Conservation (phyloP, 2,329 filamentous ascomycete genomes). For the Colletotrichum lindemuthianum region DNA sequence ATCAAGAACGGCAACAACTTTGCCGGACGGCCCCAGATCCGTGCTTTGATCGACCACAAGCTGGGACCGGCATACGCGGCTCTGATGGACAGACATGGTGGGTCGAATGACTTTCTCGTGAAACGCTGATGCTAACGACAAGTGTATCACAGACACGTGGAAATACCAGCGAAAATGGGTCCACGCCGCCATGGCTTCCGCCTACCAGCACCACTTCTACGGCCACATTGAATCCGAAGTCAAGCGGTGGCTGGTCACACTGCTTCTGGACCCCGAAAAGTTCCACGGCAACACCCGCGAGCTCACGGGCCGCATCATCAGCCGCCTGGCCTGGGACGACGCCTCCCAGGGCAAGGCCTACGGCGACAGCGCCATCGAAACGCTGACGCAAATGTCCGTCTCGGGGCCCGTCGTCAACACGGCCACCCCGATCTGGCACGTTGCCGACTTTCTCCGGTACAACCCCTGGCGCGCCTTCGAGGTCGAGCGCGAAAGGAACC, state of each 20-base stretch:
- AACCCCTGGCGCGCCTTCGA: slow-evolving; percentile 62
- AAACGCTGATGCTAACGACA: background rate
- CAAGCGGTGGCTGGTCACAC: slow-evolving; percentile 55
- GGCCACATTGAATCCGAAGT: slow-evolving; percentile 60
- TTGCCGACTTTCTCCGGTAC: slow-evolving; percentile 49
- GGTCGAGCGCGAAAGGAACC: slow-evolving; percentile 52
- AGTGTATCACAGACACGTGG: slow-evolving; percentile 52
- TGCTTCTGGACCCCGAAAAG: slow-evolving; percentile 56
- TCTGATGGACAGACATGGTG: slow-evolving; percentile 61
- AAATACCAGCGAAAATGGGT: slow-evolving; percentile 61
- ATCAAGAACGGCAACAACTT: slow-evolving; percentile 61
- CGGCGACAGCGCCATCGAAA: slow-evolving; percentile 57
- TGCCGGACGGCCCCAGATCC: slow-evolving; percentile 60
- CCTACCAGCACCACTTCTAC: slow-evolving; percentile 54
- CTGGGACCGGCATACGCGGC: slow-evolving; percentile 59
- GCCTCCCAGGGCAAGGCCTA: slow-evolving; percentile 56
- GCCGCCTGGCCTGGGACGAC: slow-evolving; percentile 60
- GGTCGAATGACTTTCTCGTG: slow-evolving; percentile 33
- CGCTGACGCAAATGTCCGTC: slow-evolving; percentile 62
- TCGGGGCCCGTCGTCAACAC: slow-evolving; percentile 62
- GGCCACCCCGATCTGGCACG: slow-evolving; percentile 57
- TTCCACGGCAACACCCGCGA: slow-evolving; percentile 59
- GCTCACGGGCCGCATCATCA: slow-evolving; percentile 61
- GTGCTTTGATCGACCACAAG: slow-evolving; percentile 60
- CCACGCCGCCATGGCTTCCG: slow-evolving; percentile 58